These are phyloP conservation scores for Ophiosphaerella korrae DNA, from an alignment of 2,329 filamentous ascomycete species.

Conservation along the genomic window DNA sequence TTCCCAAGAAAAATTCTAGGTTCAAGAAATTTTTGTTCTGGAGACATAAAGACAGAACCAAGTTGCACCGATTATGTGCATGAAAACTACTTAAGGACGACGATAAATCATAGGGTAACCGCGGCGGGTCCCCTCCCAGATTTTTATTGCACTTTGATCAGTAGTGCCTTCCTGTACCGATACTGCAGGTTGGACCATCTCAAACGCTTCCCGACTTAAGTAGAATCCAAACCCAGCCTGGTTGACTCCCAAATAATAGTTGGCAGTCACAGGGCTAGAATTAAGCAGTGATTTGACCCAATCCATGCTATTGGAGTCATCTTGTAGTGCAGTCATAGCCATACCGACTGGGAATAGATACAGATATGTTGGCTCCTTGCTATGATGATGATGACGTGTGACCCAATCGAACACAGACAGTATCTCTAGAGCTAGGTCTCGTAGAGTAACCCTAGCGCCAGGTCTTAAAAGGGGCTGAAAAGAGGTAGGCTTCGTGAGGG, in stretches of 20 bases:
- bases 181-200: no score
- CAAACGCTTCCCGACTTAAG: background rate
- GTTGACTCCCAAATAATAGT: background rate
- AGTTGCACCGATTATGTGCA: no score
- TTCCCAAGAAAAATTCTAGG: no score
- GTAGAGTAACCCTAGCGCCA: background rate
- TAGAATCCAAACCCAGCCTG: slow-evolving; percentile 1
- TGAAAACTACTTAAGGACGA: no score
- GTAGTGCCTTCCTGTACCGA: no score
- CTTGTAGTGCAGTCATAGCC: background rate
- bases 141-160: background rate
- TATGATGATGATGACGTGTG: background rate
- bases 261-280: background rate
- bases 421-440: background rate
- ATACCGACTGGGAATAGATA: background rate
- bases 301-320: background rate
- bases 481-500: background rate
- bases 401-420: background rate
- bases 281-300: background rate
- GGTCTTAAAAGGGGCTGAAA: background rate
- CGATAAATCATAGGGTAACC: no score
- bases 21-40: no score
- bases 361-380: background rate
- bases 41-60: no score
- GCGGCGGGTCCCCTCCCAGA: background rate